Conservation (phyloP, 306 rosid genomes). For the Castanea mollissima region DNA sequence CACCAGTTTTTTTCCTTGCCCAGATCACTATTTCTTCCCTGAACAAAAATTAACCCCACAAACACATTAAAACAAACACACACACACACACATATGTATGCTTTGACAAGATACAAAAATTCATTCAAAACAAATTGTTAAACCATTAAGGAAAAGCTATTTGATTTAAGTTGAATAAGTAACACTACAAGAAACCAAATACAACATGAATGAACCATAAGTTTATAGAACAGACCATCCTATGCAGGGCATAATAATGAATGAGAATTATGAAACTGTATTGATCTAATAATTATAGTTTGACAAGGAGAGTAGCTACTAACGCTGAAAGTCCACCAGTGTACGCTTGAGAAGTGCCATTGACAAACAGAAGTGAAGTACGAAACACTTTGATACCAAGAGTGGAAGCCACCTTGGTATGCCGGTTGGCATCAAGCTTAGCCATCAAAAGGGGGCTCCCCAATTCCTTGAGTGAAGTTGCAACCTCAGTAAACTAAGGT, state of each 20-base stretch:
- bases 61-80: neutral
- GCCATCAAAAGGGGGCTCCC: slow-evolving; percentile 71
- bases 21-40: slow-evolving; percentile 89
- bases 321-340: slow-evolving; percentile 93
- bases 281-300: neutral
- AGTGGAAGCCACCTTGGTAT: slow-evolving; percentile 63
- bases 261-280: neutral
- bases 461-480: slow-evolving; percentile 66
- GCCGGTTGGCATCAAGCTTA: slow-evolving; percentile 85
- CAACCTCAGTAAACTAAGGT: slow-evolving; percentile 92
- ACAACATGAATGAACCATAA: neutral
- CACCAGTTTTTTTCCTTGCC: slow-evolving; percentile 76
- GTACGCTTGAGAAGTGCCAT: slow-evolving; percentile 76
- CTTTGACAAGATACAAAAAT: neutral
- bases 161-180: neutral
- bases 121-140: neutral
- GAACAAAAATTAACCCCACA: slow-evolving; percentile 33
- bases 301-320: slow-evolving; percentile 17
- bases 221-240: neutral
- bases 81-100: neutral
- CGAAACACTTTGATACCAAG: slow-evolving; percentile 87
- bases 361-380: slow-evolving; percentile 77
- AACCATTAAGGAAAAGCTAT: neutral
- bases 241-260: neutral
- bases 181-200: neutral